phyloP scores from a whole-genome alignment of 75 land plant species.

The Larix kaempferi region DNA sequence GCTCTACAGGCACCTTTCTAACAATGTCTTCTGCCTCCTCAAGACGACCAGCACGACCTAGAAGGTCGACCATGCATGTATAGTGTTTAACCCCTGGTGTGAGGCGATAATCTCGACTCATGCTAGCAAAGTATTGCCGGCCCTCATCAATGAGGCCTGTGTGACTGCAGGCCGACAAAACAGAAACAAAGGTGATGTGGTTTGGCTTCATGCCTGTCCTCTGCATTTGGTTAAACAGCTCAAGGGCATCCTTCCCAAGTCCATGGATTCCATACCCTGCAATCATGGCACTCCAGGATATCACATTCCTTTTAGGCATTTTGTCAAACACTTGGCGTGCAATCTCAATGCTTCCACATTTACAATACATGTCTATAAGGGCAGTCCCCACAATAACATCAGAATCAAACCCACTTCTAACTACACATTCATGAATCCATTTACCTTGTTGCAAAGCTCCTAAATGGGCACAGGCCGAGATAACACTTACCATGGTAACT shows the following conservation, averaged over 20 bases:
- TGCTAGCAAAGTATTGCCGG: constrained; percentile 10
- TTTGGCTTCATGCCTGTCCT: constrained; percentile 3
- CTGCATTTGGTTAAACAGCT: constrained; percentile 11
- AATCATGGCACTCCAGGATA: constrained; percentile 23
- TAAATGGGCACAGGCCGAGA: constrained; percentile 10
- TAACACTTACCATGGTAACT: not conserved
- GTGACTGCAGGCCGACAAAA: constrained; percentile 20
- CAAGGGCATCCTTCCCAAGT: not conserved
- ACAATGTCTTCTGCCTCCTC: not conserved
- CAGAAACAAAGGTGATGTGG: not conserved
- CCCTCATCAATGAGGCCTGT: constrained; percentile 49
- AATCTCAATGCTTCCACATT: constrained; percentile 12
- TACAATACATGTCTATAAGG: constrained; percentile 17
- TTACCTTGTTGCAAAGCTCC: constrained; percentile 10
- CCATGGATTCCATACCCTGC: constrained; percentile 13
- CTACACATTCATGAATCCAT: constrained; percentile 5
- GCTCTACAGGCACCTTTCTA: not conserved
- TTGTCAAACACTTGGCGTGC: constrained; percentile 17
- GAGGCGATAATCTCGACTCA: constrained; percentile 20
- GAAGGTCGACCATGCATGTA: constrained; percentile 9
- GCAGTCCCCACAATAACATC: constrained; percentile 10
- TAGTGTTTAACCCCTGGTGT: constrained; percentile 6
- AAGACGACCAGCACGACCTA: constrained; percentile 2
- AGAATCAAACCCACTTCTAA: constrained; percentile 8
- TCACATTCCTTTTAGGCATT: constrained; percentile 1